Percentiles rank a stretch among this genome's conserved stretches.
These are phyloP conservation scores for Catenaria anguillulae DNA, from an alignment of 371 early-diverging fungal species.

Conservation along the genomic window DNA sequence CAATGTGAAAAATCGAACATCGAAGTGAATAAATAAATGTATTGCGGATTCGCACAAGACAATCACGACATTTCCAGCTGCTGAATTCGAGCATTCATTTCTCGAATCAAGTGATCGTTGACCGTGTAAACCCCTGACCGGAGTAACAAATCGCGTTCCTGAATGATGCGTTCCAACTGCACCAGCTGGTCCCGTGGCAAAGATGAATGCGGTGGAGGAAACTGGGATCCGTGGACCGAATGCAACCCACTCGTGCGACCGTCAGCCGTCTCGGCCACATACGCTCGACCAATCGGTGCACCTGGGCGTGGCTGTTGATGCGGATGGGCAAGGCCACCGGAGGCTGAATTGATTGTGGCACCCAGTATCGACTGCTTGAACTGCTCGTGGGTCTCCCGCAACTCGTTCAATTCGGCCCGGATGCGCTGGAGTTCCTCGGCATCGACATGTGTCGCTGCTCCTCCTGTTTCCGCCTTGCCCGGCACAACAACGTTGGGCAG, in stretches of 20 bases:
- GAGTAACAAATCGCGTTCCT: slow-evolving; percentile 23
- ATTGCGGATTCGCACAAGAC: too few species aligned
- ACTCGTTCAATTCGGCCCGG: neutral
- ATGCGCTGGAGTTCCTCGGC: neutral
- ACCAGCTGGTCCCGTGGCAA: neutral
- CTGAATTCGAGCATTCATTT: slow-evolving; percentile 15
- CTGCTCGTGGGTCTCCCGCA: neutral
- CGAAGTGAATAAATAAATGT: too few species aligned
- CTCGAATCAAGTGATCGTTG: slow-evolving; percentile 24
- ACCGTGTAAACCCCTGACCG: slow-evolving; percentile 22
- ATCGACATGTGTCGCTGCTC: neutral
- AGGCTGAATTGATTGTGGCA: too few species aligned
- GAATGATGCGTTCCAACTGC: slow-evolving; percentile 9
- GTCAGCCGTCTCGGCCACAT: too few species aligned
- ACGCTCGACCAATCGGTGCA: too few species aligned
- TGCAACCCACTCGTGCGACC: too few species aligned
- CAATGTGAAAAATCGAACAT: too few species aligned
- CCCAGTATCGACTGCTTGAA: neutral
- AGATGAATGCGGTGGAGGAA: neutral
- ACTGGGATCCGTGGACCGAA: too few species aligned
- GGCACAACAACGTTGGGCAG: neutral
- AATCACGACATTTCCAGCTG: too few species aligned
- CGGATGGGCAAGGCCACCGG: too few species aligned
- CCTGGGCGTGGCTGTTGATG: too few species aligned
- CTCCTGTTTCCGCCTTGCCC: neutral